Percentiles rank a stretch among this genome's conserved stretches.
phyloP scores from a whole-genome alignment of 495 filamentous ascomycete genomes.

The Penicillium taxi region DNA sequence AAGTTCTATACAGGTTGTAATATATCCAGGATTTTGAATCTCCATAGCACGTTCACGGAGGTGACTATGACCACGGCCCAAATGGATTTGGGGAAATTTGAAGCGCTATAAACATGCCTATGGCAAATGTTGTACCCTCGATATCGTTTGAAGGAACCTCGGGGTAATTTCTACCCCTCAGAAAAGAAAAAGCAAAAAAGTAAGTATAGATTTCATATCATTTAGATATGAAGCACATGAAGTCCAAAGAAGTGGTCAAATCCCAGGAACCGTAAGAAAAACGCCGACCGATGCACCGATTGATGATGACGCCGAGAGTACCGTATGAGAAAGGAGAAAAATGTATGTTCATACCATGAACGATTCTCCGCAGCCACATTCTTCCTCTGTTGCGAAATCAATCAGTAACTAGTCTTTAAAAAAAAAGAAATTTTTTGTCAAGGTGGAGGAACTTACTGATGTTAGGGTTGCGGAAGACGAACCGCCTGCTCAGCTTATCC shows the following conservation, averaged over 20 bases:
- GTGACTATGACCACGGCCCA: too few species aligned
- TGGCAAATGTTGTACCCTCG: too few species aligned
- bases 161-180: too few species aligned
- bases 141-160: too few species aligned
- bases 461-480: conserved; percentile 95
- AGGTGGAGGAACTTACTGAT: conserved; percentile 64
- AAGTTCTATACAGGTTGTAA: conserved; percentile 8
- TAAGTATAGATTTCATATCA: conserved; percentile 13
- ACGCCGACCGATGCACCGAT: conserved; percentile 41
- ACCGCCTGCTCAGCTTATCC: conserved; percentile 80
- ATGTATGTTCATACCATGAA: conserved; percentile 64
- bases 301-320: conserved; percentile 18
- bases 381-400: conserved; percentile 59
- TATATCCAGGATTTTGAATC: conserved; percentile 1
- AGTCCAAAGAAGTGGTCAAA: conserved; percentile 11
- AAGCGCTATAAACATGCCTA: neutral
- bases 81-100: too few species aligned
- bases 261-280: conserved; percentile 10
- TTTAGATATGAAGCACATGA: conserved; percentile 33
- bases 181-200: conserved; percentile 8
- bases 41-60: too few species aligned
- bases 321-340: conserved; percentile 12
- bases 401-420: neutral
- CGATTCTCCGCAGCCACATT: conserved; percentile 95
- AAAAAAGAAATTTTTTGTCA: neutral